phyloP scores from a whole-genome alignment of 768 basidiomycete species.

The Xerocomus potaroensis region DNA sequence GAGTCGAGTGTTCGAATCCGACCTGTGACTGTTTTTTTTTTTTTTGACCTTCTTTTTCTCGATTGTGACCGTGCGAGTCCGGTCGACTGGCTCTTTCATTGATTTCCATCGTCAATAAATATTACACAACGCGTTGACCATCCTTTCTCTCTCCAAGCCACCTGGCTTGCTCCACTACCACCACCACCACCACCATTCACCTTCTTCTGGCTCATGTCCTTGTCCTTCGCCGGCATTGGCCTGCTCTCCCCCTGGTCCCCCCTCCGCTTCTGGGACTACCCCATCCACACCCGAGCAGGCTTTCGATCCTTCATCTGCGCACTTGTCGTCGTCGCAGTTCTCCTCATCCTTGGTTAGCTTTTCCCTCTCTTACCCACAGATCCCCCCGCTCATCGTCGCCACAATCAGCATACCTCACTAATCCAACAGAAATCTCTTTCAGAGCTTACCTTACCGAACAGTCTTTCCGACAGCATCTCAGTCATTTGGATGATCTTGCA shows the following conservation, averaged over 20 bases:
- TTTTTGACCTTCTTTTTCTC: no score
- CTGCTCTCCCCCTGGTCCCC: conserved; percentile 57
- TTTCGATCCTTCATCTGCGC: conserved; percentile 68
- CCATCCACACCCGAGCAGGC: conserved; percentile 55
- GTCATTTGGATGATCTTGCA: conserved; percentile 66
- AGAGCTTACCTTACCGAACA: conserved; percentile 95
- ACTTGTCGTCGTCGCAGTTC: conserved; percentile 62
- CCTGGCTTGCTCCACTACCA: conserved; percentile 31
- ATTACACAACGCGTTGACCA: conserved; percentile 23
- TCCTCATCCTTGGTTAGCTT: conserved; percentile 67
- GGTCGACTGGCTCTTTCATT: no score
- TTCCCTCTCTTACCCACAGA: neutral
- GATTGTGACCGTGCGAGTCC: no score
- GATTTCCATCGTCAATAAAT: conserved; percentile 19
- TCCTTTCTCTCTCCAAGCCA: conserved; percentile 33
- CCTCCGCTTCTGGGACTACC: conserved; percentile 45
- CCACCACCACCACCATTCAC: conserved; percentile 46
- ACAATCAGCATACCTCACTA: conserved; percentile 82
- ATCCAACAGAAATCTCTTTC: conserved; percentile 92
- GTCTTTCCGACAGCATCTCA: conserved; percentile 92
- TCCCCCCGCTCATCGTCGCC: conserved; percentile 1
- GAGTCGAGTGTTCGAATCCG: conserved; percentile 42
- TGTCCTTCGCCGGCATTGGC: conserved; percentile 60
- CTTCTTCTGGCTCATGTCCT: conserved; percentile 56
- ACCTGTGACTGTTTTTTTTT: conserved; percentile 26